phyloP scores from a whole-genome alignment of 345 rosid species.

The Pugionium cornutum region DNA sequence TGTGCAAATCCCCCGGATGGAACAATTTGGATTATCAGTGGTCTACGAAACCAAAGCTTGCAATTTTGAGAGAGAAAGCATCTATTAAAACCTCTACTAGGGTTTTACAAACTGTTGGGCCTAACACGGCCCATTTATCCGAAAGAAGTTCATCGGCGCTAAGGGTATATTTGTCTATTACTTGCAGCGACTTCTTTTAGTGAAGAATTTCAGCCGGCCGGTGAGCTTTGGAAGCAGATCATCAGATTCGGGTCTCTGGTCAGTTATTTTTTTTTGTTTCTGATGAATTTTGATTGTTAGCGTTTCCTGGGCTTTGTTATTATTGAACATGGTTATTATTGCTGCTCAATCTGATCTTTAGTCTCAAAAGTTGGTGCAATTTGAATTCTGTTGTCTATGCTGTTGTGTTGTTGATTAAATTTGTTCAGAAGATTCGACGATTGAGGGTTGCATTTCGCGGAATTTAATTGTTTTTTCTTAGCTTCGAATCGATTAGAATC shows the following conservation, averaged over 20 bases:
- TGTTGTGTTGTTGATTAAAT: constrained; percentile 18
- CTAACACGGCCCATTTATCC: background rate
- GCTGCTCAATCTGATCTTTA: background rate
- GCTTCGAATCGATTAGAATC: constrained; percentile 13
- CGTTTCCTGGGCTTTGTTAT: background rate
- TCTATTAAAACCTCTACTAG: constrained; percentile 24
- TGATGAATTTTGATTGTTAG: background rate
- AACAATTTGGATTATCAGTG: constrained; percentile 13
- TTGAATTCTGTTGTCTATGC: background rate
- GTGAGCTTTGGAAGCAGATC: constrained; percentile 34
- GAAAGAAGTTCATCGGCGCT: background rate
- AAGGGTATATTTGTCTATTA: constrained; percentile 12
- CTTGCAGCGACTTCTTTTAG: constrained; percentile 9
- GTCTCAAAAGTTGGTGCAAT: background rate
- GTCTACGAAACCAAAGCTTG: background rate
- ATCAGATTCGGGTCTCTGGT: constrained; percentile 35
- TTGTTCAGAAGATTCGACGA: constrained; percentile 13
- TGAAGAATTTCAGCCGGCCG: constrained; percentile 26
- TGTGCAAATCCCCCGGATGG: too few species aligned
- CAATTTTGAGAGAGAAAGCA: background rate
- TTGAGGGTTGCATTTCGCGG: constrained; percentile 6
- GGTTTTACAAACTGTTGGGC: constrained; percentile 36
- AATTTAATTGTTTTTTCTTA: background rate
- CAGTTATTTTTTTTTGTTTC: background rate
- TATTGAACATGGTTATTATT: background rate